Evolutionary conservation across 176 grass and related monocot genomes (phyloP).

Genomic region (Phragmites australis): DNA sequence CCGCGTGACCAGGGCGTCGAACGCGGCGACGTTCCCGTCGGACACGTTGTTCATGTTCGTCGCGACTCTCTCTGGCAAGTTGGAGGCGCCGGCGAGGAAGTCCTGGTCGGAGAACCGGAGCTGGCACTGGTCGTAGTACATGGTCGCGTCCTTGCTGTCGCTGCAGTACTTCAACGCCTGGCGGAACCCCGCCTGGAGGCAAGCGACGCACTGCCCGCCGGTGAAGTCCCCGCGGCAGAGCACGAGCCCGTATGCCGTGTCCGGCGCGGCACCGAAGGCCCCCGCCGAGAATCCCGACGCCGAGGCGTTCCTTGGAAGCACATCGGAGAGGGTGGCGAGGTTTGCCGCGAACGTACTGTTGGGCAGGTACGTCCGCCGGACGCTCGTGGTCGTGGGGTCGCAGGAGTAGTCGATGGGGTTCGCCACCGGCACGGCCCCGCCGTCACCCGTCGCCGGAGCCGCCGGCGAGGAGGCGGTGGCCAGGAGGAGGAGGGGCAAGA

Average conservation of each 20-base stretch:
- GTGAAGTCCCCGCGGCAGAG: conserved; percentile 54
- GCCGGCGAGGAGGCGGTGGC: not conserved
- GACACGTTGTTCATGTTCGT: conserved; percentile 48
- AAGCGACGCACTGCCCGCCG: not conserved
- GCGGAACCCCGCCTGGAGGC: conserved; percentile 24
- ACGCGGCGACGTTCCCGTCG: not conserved
- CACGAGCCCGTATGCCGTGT: conserved; percentile 43
- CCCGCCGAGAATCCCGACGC: conserved; percentile 38
- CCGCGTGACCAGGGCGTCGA: conserved; percentile 26
- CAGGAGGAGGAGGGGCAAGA: conserved; percentile 34
- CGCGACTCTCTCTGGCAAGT: conserved; percentile 14
- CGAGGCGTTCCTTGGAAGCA: conserved; percentile 36
- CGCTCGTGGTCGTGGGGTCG: conserved; percentile 6
- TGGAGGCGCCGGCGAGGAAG: conserved; percentile 31
- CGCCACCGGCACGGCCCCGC: conserved; percentile 23
- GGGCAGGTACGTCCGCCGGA: conserved; percentile 19
- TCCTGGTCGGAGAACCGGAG: conserved; percentile 38
- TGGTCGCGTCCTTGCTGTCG: conserved; percentile 35
- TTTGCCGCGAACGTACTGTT: conserved; percentile 44
- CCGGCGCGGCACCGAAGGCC: conserved; percentile 16
- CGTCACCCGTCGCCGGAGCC: not conserved
- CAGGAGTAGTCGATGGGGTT: conserved; percentile 35
- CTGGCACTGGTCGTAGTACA: conserved; percentile 60
- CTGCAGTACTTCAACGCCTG: not conserved
- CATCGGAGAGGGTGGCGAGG: conserved; percentile 29